Conservation (phyloP, 768 basidiomycete species). For the Tulasnella sp. region DNA sequence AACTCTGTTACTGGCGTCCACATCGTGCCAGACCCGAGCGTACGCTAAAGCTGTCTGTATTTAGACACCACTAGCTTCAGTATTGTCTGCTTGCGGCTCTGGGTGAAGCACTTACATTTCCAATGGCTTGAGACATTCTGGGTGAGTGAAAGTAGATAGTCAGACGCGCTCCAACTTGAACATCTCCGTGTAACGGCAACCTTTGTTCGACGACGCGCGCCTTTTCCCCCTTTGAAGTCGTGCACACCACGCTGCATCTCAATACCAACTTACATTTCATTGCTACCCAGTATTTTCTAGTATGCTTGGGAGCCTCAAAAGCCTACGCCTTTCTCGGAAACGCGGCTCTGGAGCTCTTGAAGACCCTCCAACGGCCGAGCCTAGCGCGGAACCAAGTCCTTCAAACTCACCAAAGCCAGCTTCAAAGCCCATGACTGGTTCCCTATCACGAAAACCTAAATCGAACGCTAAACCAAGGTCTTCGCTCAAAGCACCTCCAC, state of each 20-base stretch:
- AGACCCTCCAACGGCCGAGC: neutral
- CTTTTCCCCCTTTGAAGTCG: neutral
- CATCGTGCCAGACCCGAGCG: conserved; percentile 93
- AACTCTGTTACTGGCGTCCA: conserved; percentile 81
- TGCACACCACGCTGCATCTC: neutral
- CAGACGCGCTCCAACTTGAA: neutral
- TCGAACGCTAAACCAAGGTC: neutral
- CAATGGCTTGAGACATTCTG: conserved; percentile 14
- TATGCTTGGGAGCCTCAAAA: neutral
- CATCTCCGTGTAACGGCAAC: neutral
- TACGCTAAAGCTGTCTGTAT: conserved; percentile 86
- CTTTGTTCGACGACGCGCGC: conserved; percentile 14
- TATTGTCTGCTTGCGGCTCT: too few species aligned
- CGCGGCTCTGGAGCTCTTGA: conserved; percentile 1
- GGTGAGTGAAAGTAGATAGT: conserved; percentile 10
- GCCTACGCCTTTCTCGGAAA: neutral
- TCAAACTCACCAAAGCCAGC: neutral
- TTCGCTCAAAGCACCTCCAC: too few species aligned
- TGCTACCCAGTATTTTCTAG: neutral
- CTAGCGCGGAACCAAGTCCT: neutral
- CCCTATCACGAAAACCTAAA: neutral
- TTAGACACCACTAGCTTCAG: neutral
- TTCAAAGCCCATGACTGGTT: neutral
- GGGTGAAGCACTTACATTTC: conserved; percentile 7
- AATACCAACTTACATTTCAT: neutral